These are phyloP conservation scores for Butyriboletus loyo DNA, from an alignment of 768 basidiomycete genomes.

Conservation along the genomic window DNA sequence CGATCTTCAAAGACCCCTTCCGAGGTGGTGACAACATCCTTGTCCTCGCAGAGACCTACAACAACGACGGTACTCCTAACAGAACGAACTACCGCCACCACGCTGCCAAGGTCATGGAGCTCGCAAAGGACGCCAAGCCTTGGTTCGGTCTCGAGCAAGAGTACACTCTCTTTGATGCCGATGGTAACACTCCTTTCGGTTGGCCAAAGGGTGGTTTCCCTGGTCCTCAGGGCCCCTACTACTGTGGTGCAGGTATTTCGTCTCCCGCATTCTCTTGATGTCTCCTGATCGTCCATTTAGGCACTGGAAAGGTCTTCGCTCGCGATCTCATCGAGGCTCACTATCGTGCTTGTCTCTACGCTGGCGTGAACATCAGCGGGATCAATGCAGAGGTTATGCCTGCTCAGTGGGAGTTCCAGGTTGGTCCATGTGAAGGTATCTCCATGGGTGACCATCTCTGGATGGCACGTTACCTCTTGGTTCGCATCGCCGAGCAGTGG, in stretches of 20 bases:
- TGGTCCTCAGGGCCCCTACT: slow-evolving; percentile 98
- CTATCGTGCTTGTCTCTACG: slow-evolving; percentile 93
- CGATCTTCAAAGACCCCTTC: slow-evolving; percentile 99
- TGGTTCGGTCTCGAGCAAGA: slow-evolving; percentile 99
- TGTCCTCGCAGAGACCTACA: slow-evolving; percentile 96
- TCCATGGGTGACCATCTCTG: slow-evolving; percentile 99
- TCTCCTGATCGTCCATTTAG: slow-evolving; percentile 37
- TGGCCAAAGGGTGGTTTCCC: slow-evolving; percentile 99
- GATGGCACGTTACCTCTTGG: slow-evolving; percentile 96
- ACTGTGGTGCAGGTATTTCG: slow-evolving; percentile 89
- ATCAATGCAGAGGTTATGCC: slow-evolving; percentile 99
- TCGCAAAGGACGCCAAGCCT: slow-evolving; percentile 72
- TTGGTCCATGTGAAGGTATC: slow-evolving; percentile 97
- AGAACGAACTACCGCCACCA: slow-evolving; percentile 93
- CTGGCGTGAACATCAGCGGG: slow-evolving; percentile 96
- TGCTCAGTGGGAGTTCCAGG: slow-evolving; percentile 99
- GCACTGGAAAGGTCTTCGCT: slow-evolving; percentile 95
- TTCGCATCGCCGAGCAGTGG: slow-evolving; percentile 98
- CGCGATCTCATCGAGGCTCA: slow-evolving; percentile 99
- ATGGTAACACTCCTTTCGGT: slow-evolving; percentile 78
- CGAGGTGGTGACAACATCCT: slow-evolving; percentile 97
- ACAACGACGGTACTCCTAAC: slow-evolving; percentile 98
- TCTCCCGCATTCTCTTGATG: not conserved
- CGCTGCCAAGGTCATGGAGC: slow-evolving; percentile 94
- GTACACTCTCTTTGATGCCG: slow-evolving; percentile 94